A percentile compares a stretch with the other conserved stretches of the same genome.
Evolutionary conservation across 2,329 filamentous ascomycete species (phyloP).

Genomic region (Verticillium isaacii): DNA sequence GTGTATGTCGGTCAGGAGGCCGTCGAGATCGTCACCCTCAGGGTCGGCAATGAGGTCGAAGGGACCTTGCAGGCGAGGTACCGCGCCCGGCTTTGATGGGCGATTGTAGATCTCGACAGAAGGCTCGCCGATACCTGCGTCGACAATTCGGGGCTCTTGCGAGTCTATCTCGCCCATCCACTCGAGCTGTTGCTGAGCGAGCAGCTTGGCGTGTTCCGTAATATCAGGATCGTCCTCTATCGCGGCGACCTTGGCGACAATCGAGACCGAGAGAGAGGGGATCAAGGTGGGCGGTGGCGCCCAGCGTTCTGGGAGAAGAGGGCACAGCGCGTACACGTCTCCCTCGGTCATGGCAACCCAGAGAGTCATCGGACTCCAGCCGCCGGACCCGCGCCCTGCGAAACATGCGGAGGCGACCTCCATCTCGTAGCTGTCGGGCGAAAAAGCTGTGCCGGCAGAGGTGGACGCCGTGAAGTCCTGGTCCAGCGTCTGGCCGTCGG

Average conservation of each 20-base stretch:
- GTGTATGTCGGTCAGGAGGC: conserved; percentile 55
- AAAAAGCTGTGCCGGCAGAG: conserved; percentile 75
- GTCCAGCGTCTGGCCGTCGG: conserved; percentile 74
- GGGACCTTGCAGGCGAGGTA: conserved; percentile 58
- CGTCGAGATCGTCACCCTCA: conserved; percentile 50
- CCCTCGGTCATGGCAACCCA: conserved; percentile 96
- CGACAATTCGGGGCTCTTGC: conserved; percentile 55
- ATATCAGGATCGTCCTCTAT: conserved; percentile 55
- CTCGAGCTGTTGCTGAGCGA: conserved; percentile 60
- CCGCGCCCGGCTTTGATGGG: conserved; percentile 50
- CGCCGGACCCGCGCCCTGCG: conserved; percentile 59
- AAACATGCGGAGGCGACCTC: conserved; percentile 89
- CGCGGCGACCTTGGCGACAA: conserved; percentile 67
- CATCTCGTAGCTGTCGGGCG: conserved; percentile 87
- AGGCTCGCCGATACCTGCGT: conserved; percentile 43
- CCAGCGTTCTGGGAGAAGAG: conserved; percentile 84
- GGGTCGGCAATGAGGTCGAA: conserved; percentile 53
- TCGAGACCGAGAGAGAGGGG: conserved; percentile 76
- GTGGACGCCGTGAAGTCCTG: conserved; percentile 78
- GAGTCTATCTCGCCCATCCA: conserved; percentile 64
- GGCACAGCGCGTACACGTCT: conserved; percentile 89
- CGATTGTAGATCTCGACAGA: conserved; percentile 51
- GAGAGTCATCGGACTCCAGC: conserved; percentile 94
- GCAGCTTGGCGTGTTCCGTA: conserved; percentile 46
- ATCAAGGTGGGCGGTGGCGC: conserved; percentile 71